Conservation (phyloP, 2,329 filamentous ascomycete genomes). For the Cladosporium cucumerinum region DNA sequence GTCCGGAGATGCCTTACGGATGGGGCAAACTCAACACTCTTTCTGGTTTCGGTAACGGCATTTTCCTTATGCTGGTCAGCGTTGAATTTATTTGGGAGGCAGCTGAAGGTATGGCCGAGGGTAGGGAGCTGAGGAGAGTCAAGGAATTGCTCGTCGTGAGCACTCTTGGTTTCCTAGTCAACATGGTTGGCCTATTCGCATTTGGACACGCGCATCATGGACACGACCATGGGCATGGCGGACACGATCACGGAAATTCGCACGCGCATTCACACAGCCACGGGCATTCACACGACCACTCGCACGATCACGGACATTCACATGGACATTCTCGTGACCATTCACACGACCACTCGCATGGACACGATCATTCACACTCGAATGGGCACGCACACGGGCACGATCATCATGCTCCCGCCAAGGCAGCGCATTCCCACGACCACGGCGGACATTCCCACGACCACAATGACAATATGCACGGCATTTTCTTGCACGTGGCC, state of each 20-base stretch:
- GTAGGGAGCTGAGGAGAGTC: constrained; percentile 77
- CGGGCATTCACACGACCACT: constrained; percentile 37
- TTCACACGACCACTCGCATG: constrained; percentile 22
- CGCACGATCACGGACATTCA: constrained; percentile 37
- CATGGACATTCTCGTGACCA: constrained; percentile 26
- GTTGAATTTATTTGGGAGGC: constrained; percentile 96
- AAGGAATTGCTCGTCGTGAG: constrained; percentile 87
- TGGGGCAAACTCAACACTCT: constrained; percentile 96
- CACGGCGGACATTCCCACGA: constrained; percentile 35
- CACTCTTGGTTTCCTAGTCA: constrained; percentile 79
- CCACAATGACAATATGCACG: constrained; percentile 96
- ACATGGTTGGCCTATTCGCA: constrained; percentile 84
- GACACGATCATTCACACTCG: constrained; percentile 34
- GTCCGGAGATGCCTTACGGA: constrained; percentile 83
- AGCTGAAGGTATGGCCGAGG: constrained; percentile 79
- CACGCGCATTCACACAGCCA: constrained; percentile 41
- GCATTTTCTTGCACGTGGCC: constrained; percentile 92
- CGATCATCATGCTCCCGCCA: constrained; percentile 17
- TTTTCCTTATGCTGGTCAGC: constrained; percentile 92
- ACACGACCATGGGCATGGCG: constrained; percentile 48
- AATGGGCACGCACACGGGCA: constrained; percentile 33
- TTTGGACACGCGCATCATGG: constrained; percentile 61
- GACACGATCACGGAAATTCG: constrained; percentile 57
- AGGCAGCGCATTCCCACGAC: constrained; percentile 22
- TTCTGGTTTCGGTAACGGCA: constrained; percentile 92